Evolutionary conservation across 768 basidiomycete species (phyloP), one percentile per base, ranked within the genome.

Genomic region (Dendrothele bispora): DNA sequence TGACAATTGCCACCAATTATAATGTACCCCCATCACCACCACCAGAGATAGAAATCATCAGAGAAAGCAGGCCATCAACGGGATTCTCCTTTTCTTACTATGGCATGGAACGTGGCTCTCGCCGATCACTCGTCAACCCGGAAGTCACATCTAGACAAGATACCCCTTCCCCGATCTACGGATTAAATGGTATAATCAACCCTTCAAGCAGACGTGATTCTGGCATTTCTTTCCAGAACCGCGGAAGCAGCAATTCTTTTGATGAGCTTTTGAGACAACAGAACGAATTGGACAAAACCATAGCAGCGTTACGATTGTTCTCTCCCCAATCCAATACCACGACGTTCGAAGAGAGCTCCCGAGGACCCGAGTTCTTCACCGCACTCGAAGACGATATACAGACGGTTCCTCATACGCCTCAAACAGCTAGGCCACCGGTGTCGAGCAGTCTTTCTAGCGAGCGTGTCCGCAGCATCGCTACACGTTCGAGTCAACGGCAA

Each of bases 281-380:
- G 59, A 73, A 62, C 2, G 82, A 86, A 51, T 69, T 88, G 42
- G 86, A 86, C 55, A 69, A 69, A 58, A 84, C 74, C 48, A 86
- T 88, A 43, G 79, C 79, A 24, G 77, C 74, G 28, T 68, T 88
- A 38, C 74, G 70, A 35, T 49, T 78, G 21, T 73, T 79, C 52
- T 71, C 74, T 29, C 58, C 64, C 25, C 44, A 47, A 43, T 25
- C 46, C 11, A 17, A 50, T 24, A 46, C 50, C 36, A 18, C 36
- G 30, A 35, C 53, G 39, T 11, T 46, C 25, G 20, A 15, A 37
- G 46, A 10, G n/a, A 39, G 14, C 44, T 3, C 17, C 29, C 44
- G 14, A 17, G 39, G 20, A 11, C 21, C 32, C 11, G 24, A 32
- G n/a, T 11, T 15, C 6, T 10, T 14, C 32, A 5, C 43, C 15